These are phyloP conservation scores for Candida piceae DNA, from an alignment of 805 yeast genomes.

Conservation along the genomic window DNA sequence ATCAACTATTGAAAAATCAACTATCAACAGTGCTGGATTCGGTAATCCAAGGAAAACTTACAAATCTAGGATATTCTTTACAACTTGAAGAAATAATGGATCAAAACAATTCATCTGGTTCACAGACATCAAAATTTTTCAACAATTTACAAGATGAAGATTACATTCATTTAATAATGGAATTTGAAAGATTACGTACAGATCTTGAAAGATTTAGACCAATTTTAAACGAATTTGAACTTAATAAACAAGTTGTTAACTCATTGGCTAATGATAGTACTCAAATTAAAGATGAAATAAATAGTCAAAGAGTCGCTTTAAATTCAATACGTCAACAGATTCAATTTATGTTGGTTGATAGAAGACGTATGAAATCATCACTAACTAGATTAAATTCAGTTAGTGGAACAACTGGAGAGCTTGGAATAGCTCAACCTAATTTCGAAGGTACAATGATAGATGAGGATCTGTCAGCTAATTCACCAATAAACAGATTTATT, in stretches of 20 bases:
- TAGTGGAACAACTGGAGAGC: neutral
- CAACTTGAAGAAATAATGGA: constrained; percentile 40
- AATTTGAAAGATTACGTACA: constrained; percentile 38
- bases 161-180: constrained; percentile 31
- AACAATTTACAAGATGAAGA: constrained; percentile 21
- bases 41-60: constrained; percentile 43
- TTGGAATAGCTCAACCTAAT: neutral
- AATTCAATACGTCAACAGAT: constrained; percentile 46
- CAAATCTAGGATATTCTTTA: constrained; percentile 44
- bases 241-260: constrained; percentile 20
- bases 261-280: constrained; percentile 21
- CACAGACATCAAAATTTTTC: constrained; percentile 6
- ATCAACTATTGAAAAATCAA: constrained; percentile 37
- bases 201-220: constrained; percentile 34
- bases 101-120: constrained; percentile 14
- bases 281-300: constrained; percentile 42
- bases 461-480: constrained; percentile 11
- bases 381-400: constrained; percentile 3
- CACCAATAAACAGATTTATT: constrained; percentile 7
- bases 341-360: constrained; percentile 41
- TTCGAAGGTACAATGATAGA: constrained; percentile 2
- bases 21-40: constrained; percentile 42
- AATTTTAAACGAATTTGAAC: constrained; percentile 20
- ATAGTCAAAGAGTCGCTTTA: constrained; percentile 38
- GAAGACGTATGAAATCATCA: constrained; percentile 28